Evolutionary conservation across 2,329 filamentous ascomycete genomes (phyloP).

Genomic region (Diaporthe sp.): DNA sequence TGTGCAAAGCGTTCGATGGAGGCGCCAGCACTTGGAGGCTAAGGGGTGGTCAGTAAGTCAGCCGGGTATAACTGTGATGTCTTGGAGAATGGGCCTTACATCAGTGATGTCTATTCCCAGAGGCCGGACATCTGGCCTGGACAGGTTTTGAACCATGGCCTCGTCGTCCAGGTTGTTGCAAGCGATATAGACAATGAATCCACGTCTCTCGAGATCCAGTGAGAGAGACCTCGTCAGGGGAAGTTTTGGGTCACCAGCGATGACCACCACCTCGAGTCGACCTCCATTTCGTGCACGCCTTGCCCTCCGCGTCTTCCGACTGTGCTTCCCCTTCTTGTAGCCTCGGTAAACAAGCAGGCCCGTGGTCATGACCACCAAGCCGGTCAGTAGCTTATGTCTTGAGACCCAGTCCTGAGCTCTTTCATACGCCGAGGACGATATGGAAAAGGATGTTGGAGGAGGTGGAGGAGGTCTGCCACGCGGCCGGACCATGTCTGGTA

Average conservation of each 20-base stretch:
- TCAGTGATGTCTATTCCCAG: constrained; percentile 87
- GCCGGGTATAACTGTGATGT: not conserved
- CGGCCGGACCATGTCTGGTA: constrained; percentile 77
- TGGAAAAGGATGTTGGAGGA: constrained; percentile 48
- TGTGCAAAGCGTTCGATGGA: constrained; percentile 79
- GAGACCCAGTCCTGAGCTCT: constrained; percentile 78
- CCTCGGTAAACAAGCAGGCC: constrained; percentile 72
- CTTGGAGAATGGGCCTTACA: constrained; percentile 60
- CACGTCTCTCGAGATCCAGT: constrained; percentile 88
- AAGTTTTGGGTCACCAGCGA: constrained; percentile 89
- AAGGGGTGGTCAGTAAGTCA: constrained; percentile 24
- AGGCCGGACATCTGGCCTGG: constrained; percentile 84
- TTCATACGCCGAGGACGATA: constrained; percentile 56
- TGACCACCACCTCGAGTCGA: constrained; percentile 85
- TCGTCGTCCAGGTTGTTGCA: constrained; percentile 90
- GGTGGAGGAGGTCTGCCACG: constrained; percentile 64
- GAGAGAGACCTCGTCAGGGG: constrained; percentile 87
- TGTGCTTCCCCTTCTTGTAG: constrained; percentile 65
- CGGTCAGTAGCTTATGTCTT: constrained; percentile 79
- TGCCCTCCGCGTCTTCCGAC: constrained; percentile 79
- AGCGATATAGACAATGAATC: constrained; percentile 93
- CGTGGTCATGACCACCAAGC: constrained; percentile 77
- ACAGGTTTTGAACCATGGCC: constrained; percentile 78
- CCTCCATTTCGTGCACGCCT: constrained; percentile 85
- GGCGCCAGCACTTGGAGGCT: constrained; percentile 77